Evolutionary conservation across 257 asterid genomes (phyloP).

Genomic region (Solanum verrucosum): DNA sequence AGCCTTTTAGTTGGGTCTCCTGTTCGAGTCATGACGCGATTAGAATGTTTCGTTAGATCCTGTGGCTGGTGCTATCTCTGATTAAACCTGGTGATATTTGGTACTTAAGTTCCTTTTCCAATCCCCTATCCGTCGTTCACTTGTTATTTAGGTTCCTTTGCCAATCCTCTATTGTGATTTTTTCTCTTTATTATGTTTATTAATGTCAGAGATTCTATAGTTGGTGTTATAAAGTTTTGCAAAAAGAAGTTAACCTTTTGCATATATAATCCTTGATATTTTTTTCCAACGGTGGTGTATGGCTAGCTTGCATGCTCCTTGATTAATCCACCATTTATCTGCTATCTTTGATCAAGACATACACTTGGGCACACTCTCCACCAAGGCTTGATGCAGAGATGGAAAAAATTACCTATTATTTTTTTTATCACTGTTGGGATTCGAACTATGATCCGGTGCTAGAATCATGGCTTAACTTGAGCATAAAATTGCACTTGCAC

Average conservation of each 20-base stretch:
- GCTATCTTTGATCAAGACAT: not conserved
- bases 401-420: not conserved
- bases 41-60: not conserved
- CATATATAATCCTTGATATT: not conserved
- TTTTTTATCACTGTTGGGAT: not conserved
- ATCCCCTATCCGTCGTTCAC: not conserved
- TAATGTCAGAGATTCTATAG: not conserved
- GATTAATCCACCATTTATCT: not conserved
- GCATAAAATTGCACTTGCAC: not conserved
- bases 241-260: not conserved
- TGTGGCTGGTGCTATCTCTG: not conserved
- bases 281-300: not conserved
- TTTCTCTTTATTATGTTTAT: not conserved
- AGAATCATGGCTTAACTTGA: not conserved
- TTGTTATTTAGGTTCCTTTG: not conserved
- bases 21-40: not conserved
- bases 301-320: not conserved
- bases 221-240: not conserved
- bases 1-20: not conserved
- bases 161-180: not conserved
- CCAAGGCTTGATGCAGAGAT: not conserved
- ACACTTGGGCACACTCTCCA: not conserved
- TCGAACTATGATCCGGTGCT: not conserved
- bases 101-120: not conserved
- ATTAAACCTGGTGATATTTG: not conserved